Evolutionary conservation across 148 eudicot genomes (phyloP).

Genomic region (Fagopyrum tataricum): DNA sequence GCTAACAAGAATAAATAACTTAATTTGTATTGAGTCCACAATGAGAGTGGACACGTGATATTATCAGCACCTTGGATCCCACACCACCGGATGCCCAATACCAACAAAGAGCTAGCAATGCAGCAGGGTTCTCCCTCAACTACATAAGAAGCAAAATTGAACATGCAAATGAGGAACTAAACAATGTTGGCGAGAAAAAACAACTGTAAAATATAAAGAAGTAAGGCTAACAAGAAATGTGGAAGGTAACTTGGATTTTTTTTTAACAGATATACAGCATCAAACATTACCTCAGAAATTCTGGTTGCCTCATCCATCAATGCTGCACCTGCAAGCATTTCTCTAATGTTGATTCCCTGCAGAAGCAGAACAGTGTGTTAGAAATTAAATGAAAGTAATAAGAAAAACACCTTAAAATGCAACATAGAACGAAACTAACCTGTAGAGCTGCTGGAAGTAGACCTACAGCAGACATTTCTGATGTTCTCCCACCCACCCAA

Average conservation of each 20-base stretch:
- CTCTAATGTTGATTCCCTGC: slow-evolving; percentile 85
- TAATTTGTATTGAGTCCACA: not conserved
- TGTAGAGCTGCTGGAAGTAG: slow-evolving; percentile 94
- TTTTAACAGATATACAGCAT: no score
- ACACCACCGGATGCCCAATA: slow-evolving; percentile 98
- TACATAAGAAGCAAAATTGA: slow-evolving; percentile 23
- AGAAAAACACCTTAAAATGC: not conserved
- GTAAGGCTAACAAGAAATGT: no score
- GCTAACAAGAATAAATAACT: slow-evolving; percentile 9
- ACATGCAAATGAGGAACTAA: not conserved
- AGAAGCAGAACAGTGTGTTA: slow-evolving; percentile 18
- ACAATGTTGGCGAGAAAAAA: not conserved
- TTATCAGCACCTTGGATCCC: slow-evolving; percentile 73
- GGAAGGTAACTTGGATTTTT: not conserved
- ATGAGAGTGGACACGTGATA: not conserved
- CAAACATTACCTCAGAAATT: slow-evolving; percentile 41
- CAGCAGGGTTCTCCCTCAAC: slow-evolving; percentile 86
- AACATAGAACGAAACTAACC: slow-evolving; percentile 30
- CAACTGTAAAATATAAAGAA: not conserved
- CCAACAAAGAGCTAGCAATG: slow-evolving; percentile 95
- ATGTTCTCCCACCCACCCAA: slow-evolving; percentile 97
- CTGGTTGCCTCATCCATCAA: slow-evolving; percentile 94
- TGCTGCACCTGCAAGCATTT: slow-evolving; percentile 91
- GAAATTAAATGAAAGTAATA: not conserved
- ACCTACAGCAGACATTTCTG: slow-evolving; percentile 93